Conservation (phyloP, 2,329 filamentous ascomycete species). For the Xylariales sp. region DNA sequence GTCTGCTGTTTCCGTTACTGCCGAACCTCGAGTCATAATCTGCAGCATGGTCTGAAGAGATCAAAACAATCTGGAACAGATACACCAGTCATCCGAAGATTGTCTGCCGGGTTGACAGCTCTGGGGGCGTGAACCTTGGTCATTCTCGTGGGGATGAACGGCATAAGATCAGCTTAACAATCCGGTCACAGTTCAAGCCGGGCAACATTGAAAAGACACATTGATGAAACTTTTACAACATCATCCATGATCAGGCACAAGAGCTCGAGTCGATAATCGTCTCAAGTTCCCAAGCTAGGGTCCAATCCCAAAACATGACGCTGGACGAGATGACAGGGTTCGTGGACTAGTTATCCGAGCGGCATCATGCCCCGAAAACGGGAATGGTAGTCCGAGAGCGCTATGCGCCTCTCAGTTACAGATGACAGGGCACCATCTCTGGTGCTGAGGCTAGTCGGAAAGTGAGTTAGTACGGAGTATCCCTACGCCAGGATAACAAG, state of each 20-base stretch:
- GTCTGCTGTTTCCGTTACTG: constrained; percentile 3
- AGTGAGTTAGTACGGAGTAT: background rate
- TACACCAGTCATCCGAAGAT: constrained; percentile 26
- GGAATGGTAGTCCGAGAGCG: constrained; percentile 25
- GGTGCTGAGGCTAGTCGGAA: background rate
- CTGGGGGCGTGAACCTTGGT: constrained; percentile 21
- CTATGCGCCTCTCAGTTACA: constrained; percentile 17
- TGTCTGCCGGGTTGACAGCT: constrained; percentile 19
- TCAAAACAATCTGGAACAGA: constrained; percentile 25
- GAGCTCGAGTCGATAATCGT: constrained; percentile 36
- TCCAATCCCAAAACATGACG: constrained; percentile 25
- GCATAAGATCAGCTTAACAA: constrained; percentile 43
- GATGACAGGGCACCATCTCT: constrained; percentile 4
- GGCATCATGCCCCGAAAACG: constrained; percentile 25
- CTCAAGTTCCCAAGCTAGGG: constrained; percentile 36
- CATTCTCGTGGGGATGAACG: constrained; percentile 29
- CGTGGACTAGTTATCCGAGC: constrained; percentile 27
- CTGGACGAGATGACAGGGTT: constrained; percentile 20
- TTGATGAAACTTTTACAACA: constrained; percentile 31
- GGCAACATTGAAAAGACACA: constrained; percentile 23
- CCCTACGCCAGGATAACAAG: background rate
- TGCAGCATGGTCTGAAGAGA: constrained; percentile 15
- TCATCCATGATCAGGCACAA: constrained; percentile 28
- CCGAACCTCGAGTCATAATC: background rate
- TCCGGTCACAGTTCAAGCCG: constrained; percentile 42